Percentiles rank a stretch among this genome's conserved stretches.
phyloP scores from a whole-genome alignment of 805 yeast genomes.

The Wickerhamiella occidentalis region DNA sequence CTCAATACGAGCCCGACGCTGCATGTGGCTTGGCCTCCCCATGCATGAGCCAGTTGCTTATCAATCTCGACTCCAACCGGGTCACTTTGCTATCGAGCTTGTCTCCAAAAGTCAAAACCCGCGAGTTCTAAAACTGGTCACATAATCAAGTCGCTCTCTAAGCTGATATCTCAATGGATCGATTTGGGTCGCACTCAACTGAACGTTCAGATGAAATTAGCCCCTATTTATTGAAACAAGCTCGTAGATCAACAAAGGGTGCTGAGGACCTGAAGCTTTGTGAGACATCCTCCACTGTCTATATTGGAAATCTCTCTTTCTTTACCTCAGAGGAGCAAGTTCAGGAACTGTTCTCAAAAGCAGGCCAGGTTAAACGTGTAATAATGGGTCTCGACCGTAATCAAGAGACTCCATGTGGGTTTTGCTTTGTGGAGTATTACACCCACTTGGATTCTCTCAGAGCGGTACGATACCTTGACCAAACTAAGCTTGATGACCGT shows the following conservation, averaged over 20 bases:
- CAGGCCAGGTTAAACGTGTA: conserved; percentile 61
- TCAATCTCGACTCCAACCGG: too few species aligned
- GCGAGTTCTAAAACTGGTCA: background rate
- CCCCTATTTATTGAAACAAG: conserved; percentile 27
- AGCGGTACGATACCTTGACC: conserved; percentile 70
- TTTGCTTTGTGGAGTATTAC: conserved; percentile 78
- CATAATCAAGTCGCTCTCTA: background rate
- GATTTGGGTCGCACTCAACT: conserved; percentile 26
- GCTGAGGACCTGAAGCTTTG: conserved; percentile 51
- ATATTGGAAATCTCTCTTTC: conserved; percentile 82
- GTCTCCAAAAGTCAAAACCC: too few species aligned
- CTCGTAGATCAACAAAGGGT: conserved; percentile 27
- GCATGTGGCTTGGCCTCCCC: too few species aligned
- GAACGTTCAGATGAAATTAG: conserved; percentile 30
- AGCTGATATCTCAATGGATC: conserved; percentile 5
- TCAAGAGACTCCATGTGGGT: conserved; percentile 90
- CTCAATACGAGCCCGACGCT: too few species aligned
- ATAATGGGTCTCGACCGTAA: conserved; percentile 92
- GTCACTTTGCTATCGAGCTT: too few species aligned
- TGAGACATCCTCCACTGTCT: conserved; percentile 59
- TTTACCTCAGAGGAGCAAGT: conserved; percentile 93
- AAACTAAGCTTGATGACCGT: conserved; percentile 75
- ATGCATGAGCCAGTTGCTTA: too few species aligned
- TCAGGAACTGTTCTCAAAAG: conserved; percentile 68
- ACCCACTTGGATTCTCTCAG: conserved; percentile 59